Conservation (phyloP, 2,329 filamentous ascomycete species). For the Neofusicoccum laricinum region DNA sequence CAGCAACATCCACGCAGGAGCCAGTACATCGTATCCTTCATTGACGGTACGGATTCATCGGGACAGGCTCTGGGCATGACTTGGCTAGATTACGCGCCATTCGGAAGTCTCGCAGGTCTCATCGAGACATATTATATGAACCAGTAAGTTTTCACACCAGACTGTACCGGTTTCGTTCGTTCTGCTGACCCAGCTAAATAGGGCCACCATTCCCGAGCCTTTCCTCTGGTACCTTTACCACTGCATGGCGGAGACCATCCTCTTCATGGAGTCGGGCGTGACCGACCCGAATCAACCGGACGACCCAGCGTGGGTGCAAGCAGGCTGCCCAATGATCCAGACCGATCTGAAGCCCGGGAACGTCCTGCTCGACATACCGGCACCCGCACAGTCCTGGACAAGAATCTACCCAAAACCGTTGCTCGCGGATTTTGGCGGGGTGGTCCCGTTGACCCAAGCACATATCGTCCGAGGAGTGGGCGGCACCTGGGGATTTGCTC, state of each 20-base stretch:
- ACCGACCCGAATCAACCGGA: not conserved
- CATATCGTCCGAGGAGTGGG: not conserved
- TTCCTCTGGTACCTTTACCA: slow-evolving; percentile 11
- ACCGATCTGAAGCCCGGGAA: slow-evolving; percentile 7
- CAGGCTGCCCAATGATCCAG: not conserved
- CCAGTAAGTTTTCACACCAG: no score
- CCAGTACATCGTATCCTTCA: no score
- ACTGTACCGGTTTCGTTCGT: no score
- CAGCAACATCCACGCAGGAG: no score
- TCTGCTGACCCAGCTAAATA: not conserved
- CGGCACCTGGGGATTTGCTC: not conserved
- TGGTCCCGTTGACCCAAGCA: not conserved
- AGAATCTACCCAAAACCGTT: not conserved
- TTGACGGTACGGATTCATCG: no score
- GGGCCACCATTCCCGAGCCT: not conserved
- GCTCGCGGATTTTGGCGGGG: not conserved
- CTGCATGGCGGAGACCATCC: not conserved
- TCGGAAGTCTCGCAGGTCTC: no score
- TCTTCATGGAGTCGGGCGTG: not conserved
- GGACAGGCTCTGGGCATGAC: no score
- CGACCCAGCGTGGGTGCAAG: not conserved
- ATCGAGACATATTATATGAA: no score
- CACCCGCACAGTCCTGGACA: not conserved
- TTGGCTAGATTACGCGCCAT: no score
- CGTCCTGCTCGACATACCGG: not conserved